These are phyloP conservation scores for Effrenium voratum DNA, from an alignment of 73 alveolate species.

Conservation along the genomic window DNA sequence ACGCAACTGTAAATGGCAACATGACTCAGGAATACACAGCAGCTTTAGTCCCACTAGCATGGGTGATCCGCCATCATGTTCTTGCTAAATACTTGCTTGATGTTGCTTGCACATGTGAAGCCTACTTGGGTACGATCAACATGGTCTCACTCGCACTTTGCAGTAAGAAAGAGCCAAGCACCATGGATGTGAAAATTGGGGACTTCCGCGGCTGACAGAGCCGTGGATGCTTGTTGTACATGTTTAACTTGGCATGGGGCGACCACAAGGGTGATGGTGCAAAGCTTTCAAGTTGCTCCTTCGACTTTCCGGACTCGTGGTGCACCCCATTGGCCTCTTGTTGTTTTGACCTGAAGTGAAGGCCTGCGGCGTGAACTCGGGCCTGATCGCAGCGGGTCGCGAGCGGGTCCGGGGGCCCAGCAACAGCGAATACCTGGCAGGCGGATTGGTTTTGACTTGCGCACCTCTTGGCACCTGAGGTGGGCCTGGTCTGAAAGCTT, in stretches of 20 bases:
- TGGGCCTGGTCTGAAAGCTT: not conserved
- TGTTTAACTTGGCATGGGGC: not conserved
- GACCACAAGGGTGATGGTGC: not conserved
- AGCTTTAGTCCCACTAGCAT: not conserved
- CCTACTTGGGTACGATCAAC: too few species aligned
- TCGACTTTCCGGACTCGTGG: not conserved
- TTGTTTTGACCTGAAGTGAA: not conserved
- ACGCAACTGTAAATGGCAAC: slow-evolving; percentile 15
- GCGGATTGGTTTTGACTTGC: not conserved
- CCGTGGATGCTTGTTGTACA: not conserved
- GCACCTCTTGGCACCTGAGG: not conserved
- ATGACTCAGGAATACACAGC: slow-evolving; percentile 37
- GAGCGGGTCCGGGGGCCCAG: not conserved
- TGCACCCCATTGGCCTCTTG: not conserved
- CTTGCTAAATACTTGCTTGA: too few species aligned
- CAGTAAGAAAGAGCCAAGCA: not conserved
- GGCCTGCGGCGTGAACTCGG: slow-evolving; percentile 56
- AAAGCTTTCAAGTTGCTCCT: too few species aligned
- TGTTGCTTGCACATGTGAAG: too few species aligned
- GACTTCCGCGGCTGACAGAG: not conserved
- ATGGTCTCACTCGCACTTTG: too few species aligned
- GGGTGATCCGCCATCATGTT: too few species aligned
- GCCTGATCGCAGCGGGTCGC: slow-evolving; percentile 33
- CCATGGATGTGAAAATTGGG: not conserved
- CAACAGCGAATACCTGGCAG: not conserved